A percentile compares a stretch with the other conserved stretches of the same genome.
These are phyloP conservation scores for Lycium barbarum DNA, from an alignment of 257 asterid genomes.

Conservation along the genomic window DNA sequence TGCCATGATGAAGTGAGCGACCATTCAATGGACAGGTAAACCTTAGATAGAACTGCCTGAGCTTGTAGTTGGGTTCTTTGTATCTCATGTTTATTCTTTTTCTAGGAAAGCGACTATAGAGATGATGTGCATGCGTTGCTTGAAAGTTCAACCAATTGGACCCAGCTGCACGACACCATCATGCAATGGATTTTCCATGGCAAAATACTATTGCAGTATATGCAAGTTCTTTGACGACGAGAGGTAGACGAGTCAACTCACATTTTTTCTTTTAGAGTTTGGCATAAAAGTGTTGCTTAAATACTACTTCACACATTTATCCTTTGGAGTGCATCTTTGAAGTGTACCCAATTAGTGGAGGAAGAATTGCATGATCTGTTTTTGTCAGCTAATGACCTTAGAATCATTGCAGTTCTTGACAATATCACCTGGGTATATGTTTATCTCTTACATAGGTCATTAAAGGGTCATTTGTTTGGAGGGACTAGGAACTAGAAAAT, in stretches of 20 bases:
- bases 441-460: neutral
- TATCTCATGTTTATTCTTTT: conserved; percentile 22
- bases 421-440: neutral
- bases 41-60: neutral
- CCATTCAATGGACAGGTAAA: conserved; percentile 53
- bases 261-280: neutral
- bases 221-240: conserved; percentile 62
- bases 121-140: conserved; percentile 59
- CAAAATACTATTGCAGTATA: conserved; percentile 50
- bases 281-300: conserved; percentile 10
- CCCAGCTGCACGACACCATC: conserved; percentile 54
- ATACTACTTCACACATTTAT: neutral
- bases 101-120: conserved; percentile 52
- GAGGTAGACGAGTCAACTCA: conserved; percentile 42
- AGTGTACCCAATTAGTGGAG: neutral
- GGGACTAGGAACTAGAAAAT: neutral
- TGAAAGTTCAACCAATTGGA: conserved; percentile 53
- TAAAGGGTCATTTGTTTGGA: neutral
- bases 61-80: conserved; percentile 3
- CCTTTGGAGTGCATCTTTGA: neutral
- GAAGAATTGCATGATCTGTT: neutral
- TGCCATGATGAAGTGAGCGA: conserved; percentile 60
- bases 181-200: conserved; percentile 57
- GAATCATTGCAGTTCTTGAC: neutral
- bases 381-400: neutral